Base-by-base conservation (phyloP, 2,329 filamentous ascomycete genomes). In the Trichoderma citrinoviride region DNA sequence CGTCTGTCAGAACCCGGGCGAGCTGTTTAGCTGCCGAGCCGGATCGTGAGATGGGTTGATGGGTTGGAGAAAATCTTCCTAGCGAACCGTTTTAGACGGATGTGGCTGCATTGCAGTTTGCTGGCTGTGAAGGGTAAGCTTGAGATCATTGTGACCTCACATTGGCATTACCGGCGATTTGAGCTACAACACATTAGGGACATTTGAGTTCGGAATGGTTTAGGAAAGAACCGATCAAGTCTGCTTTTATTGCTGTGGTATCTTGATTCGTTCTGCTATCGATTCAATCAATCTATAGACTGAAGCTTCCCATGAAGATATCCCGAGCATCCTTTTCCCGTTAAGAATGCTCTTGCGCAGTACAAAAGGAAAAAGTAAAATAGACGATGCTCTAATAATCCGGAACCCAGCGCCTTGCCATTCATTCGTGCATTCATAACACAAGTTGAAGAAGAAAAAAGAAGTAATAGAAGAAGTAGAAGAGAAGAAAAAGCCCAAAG, bases 381-480 rank as follows among this genome's bases (percentile, higher is more conserved):
- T 12, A 54, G n/a, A 54, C 33, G 21, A 46, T 54, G 66, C 65
- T 65, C 68, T 33, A 53, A 47, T 60, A 43, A 17, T 7, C 53
- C 53, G 21, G n/a, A 23, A 67, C 64, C 69, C 61, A 67, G 69
- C 69, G 70, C 70, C 70, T 66, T 50, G 47, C 47, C 47, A 29
- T 50, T 50, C 47, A 50, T 50, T 29, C 47, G 33, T 37, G 33
- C 33, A 37, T 37, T 37, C 33, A 14, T 37, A 37, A 37, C 15
- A 43, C 15, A 43, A 19, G 19, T 40, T 29, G 3, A 33, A 58
- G 7, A 4, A 56, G 43, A 29, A 21, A 5, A 57, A 40, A 19
- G n/a, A 41, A 7, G 17, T 54, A 62, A 67, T 23, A 53, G 7
- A 55, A 65, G 37, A 6, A n/a, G n/a, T 47, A 60, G 65, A 27